Evolutionary conservation across 768 basidiomycete genomes (phyloP).

Genomic region (Tylopilus rubrobrunneus): DNA sequence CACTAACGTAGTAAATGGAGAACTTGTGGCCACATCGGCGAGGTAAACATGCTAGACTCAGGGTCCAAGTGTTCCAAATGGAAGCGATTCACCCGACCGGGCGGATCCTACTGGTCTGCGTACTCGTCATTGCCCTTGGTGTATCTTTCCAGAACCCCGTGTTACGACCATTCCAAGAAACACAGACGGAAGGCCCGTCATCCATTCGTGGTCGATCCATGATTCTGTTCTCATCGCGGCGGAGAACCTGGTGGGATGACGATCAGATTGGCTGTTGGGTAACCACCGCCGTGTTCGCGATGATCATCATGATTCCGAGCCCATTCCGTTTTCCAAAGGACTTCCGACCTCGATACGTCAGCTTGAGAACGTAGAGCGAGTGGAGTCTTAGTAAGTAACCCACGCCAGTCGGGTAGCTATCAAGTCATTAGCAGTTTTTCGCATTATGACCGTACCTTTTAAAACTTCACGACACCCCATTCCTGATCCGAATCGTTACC

Average conservation of each 20-base stretch:
- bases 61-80: constrained; percentile 2
- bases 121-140: constrained; percentile 1
- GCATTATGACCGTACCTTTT: constrained; percentile 3
- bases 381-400: not conserved
- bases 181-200: not conserved
- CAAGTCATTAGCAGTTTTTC: not conserved
- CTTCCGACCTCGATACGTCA: not conserved
- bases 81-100: constrained; percentile 10
- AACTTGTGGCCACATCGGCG: not conserved
- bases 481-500: not conserved
- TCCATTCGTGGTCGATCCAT: not conserved
- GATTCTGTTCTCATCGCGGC: not conserved
- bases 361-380: not conserved
- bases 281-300: not conserved
- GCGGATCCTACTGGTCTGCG: constrained; percentile 8
- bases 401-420: not conserved
- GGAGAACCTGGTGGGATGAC: no score
- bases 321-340: not conserved
- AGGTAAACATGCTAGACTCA: not conserved
- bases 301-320: not conserved
- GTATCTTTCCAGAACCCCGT: not conserved
- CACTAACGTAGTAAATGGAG: not conserved
- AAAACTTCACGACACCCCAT: not conserved
- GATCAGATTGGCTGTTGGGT: not conserved
- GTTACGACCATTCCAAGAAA: not conserved